A percentile compares a stretch with the other conserved stretches of the same genome.
These are phyloP conservation scores for Chlorella vulgaris DNA, from an alignment of 139 green algal species.

Conservation along the genomic window DNA sequence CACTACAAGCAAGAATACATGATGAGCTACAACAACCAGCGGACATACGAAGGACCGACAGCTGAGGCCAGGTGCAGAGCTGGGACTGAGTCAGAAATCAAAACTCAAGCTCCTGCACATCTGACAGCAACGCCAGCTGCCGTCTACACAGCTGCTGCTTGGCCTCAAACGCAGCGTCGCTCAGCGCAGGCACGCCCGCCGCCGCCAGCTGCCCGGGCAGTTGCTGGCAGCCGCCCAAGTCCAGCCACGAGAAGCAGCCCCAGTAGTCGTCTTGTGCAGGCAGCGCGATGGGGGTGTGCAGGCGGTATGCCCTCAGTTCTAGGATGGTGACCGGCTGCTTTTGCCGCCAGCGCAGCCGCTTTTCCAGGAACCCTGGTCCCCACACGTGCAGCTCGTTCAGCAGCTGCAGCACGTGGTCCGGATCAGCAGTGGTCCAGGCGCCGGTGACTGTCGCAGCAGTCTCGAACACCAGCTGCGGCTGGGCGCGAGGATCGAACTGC, in stretches of 20 bases:
- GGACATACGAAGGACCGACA: not conserved
- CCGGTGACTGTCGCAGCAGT: conserved; percentile 47
- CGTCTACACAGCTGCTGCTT: conserved; percentile 27
- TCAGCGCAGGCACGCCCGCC: conserved; percentile 9
- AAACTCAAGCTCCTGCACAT: not conserved
- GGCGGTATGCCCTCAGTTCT: conserved; percentile 55
- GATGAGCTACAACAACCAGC: not conserved
- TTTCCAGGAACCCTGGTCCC: conserved; percentile 49
- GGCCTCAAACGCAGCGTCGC: not conserved
- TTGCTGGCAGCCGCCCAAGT: not conserved
- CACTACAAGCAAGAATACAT: not conserved
- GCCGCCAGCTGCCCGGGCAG: not conserved
- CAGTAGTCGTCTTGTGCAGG: conserved; percentile 42
- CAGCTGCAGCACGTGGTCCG: conserved; percentile 32
- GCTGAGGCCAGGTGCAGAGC: not conserved
- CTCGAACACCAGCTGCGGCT: conserved; percentile 29
- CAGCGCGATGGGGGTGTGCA: conserved; percentile 47
- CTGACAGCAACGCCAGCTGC: conserved; percentile 4
- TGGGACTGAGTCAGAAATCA: conserved; percentile 37
- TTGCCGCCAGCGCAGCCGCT: conserved; percentile 60
- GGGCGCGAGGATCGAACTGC: conserved; percentile 40
- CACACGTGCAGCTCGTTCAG: conserved; percentile 61
- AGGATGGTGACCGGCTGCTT: conserved; percentile 69
- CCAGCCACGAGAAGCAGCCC: conserved; percentile 67
- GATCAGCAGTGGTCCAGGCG: conserved; percentile 61